Percentiles rank a stretch among this genome's conserved stretches.
Evolutionary conservation across 371 early-diverging fungal species (phyloP).

Genomic region (Mortierella sp.): DNA sequence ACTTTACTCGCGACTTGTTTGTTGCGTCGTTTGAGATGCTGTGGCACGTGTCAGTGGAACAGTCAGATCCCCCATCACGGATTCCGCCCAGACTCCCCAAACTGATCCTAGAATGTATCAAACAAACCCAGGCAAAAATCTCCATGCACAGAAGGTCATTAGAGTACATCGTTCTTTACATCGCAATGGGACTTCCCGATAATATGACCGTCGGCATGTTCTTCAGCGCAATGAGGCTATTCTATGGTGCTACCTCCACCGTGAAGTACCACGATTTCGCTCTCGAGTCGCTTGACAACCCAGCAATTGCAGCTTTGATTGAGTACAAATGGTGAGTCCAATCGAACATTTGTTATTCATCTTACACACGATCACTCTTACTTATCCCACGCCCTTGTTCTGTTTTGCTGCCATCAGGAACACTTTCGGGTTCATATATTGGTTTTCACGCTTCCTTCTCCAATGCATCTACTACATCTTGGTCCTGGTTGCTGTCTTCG

Average conservation of each 20-base stretch:
- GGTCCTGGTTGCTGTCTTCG: slow-evolving; percentile 11
- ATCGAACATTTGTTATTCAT: no score
- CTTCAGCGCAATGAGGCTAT: no score
- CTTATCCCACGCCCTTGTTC: no score
- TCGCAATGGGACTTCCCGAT: no score
- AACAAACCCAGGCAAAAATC: no score
- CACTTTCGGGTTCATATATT: slow-evolving; percentile 26
- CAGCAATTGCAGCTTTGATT: slow-evolving; percentile 21
- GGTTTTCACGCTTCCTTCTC: slow-evolving; percentile 22
- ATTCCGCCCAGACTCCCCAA: no score
- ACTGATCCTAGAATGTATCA: no score
- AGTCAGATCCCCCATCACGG: background rate
- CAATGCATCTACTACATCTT: slow-evolving; percentile 25
- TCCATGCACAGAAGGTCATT: no score
- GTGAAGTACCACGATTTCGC: slow-evolving; percentile 13
- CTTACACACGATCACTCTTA: no score
- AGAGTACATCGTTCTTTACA: no score
- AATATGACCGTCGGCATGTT: no score
- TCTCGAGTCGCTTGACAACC: slow-evolving; percentile 17
- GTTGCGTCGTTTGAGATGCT: slow-evolving; percentile 22
- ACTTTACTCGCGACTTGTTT: slow-evolving; percentile 19
- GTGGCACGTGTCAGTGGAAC: background rate
- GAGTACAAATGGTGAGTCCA: slow-evolving; percentile 43
- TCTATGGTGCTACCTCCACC: no score
- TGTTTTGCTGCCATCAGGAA: slow-evolving; percentile 15